These are phyloP conservation scores for Penicillium silybi DNA, from an alignment of 495 filamentous ascomycete genomes.

Conservation along the genomic window DNA sequence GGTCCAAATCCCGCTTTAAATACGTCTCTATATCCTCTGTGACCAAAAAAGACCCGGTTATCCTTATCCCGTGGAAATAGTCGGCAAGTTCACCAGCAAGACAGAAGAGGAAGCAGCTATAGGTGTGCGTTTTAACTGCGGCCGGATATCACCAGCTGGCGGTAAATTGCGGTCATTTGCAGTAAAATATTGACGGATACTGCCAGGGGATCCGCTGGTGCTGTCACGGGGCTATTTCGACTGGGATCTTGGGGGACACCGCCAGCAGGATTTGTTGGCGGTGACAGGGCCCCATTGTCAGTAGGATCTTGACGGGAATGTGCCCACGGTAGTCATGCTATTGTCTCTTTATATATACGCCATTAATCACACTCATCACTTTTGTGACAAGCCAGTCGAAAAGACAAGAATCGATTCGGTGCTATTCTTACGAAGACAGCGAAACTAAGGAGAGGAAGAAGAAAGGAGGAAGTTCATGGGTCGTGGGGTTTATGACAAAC, in stretches of 20 bases:
- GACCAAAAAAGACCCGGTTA: constrained; percentile 7
- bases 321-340: too few relatives aligned
- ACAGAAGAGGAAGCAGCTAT: constrained; percentile 1
- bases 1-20: constrained; percentile 8
- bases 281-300: background rate
- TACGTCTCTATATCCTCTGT: constrained; percentile 7
- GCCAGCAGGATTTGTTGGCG: constrained; percentile 1
- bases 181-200: constrained; percentile 2
- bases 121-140: constrained; percentile 2
- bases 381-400: too few relatives aligned
- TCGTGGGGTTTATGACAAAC: too few relatives aligned
- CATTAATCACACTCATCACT: too few relatives aligned
- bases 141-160: background rate
- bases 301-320: constrained; percentile 5
- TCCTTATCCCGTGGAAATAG: constrained; percentile 7
- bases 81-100: constrained; percentile 6
- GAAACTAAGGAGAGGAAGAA: too few relatives aligned
- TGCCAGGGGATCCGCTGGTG: constrained; percentile 1
- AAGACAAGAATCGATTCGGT: too few relatives aligned
- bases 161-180: constrained; percentile 3
- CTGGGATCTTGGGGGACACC: background rate
- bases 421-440: too few relatives aligned
- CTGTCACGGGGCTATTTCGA: background rate
- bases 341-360: too few relatives aligned
- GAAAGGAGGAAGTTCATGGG: too few relatives aligned